These are phyloP conservation scores for Tephrocybe sp. DNA, from an alignment of 768 basidiomycete genomes.

Conservation along the genomic window DNA sequence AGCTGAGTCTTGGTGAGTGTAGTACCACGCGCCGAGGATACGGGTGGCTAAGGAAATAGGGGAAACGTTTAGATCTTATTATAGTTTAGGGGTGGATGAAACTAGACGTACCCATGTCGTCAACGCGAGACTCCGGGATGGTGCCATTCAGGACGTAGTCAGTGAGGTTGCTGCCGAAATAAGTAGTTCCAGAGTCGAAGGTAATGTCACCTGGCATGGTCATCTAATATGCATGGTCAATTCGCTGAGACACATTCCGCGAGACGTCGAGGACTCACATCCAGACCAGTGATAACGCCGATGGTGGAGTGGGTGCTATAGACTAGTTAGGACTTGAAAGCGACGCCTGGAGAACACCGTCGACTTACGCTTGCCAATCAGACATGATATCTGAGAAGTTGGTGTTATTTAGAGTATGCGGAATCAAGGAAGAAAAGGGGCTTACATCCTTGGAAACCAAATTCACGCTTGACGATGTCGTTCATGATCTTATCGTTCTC, in stretches of 20 bases:
- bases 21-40: constrained; percentile 71
- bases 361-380: constrained; percentile 63
- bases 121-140: constrained; percentile 60
- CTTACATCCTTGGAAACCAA: constrained; percentile 73
- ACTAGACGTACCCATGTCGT: constrained; percentile 65
- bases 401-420: not conserved
- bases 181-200: constrained; percentile 48
- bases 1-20: constrained; percentile 59
- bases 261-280: constrained; percentile 38
- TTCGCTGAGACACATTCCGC: not conserved
- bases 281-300: constrained; percentile 57
- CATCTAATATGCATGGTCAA: constrained; percentile 41
- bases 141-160: constrained; percentile 68
- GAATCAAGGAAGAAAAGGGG: constrained; percentile 1
- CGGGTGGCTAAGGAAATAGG: constrained; percentile 50
- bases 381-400: constrained; percentile 54
- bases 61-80: not conserved
- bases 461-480: constrained; percentile 71
- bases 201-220: constrained; percentile 65
- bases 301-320: constrained; percentile 54
- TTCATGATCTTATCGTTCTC: constrained; percentile 71
- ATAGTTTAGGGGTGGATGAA: not conserved
- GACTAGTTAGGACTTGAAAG: not conserved
- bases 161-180: constrained; percentile 68
- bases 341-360: not conserved